phyloP scores from a whole-genome alignment of 139 green algal species.

The Chlorella sp. region DNA sequence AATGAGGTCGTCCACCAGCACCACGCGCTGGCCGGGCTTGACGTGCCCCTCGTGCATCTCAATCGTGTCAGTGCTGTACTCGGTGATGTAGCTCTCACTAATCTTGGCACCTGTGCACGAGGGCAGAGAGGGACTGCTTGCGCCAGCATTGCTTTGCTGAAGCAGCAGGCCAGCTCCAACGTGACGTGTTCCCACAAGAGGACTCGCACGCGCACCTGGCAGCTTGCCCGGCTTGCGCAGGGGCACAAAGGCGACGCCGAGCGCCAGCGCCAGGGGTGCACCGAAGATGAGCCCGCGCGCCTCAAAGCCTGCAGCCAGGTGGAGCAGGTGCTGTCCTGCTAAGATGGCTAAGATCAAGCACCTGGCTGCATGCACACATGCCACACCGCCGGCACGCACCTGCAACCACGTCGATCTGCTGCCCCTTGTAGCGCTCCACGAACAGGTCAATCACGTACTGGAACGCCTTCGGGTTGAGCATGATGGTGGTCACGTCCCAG shows the following conservation, averaged over 20 bases:
- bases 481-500: conserved; percentile 90
- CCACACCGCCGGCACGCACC: conserved; percentile 58
- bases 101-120: conserved; percentile 87
- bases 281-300: conserved; percentile 98
- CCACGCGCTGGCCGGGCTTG: conserved; percentile 71
- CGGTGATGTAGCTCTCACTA: conserved; percentile 70
- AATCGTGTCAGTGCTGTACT: conserved; percentile 94
- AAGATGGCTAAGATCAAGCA: no score
- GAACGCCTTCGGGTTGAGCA: conserved; percentile 85
- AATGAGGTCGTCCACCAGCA: conserved; percentile 97
- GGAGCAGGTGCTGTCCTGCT: no score
- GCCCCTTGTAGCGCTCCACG: conserved; percentile 63
- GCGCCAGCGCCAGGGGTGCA: conserved; percentile 81
- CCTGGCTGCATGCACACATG: not conserved
- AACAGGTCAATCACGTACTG: conserved; percentile 78
- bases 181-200: no score
- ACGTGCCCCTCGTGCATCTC: conserved; percentile 93
- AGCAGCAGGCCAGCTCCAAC: not conserved
- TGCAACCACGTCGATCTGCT: conserved; percentile 78
- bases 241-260: conserved; percentile 85
- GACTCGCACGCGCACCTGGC: conserved; percentile 83
- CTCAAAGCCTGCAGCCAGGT: conserved; percentile 83
- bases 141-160: no score
- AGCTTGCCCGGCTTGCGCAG: conserved; percentile 97
- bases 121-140: no score